These are phyloP conservation scores for Agrocybe chaxingu DNA, from an alignment of 768 basidiomycete genomes.

Conservation along the genomic window DNA sequence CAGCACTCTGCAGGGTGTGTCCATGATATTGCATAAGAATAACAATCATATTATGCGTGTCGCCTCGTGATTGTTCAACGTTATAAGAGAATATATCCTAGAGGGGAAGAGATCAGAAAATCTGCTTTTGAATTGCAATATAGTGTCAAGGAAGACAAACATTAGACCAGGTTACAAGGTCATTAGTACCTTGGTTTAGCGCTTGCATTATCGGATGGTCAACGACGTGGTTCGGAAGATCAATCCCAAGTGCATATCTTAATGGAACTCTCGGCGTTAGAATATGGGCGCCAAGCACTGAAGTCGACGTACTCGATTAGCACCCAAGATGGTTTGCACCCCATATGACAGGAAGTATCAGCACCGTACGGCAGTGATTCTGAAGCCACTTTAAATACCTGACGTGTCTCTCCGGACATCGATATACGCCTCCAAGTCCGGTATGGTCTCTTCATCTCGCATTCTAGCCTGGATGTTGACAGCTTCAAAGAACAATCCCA, in stretches of 20 bases:
- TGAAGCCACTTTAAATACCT: constrained; percentile 27
- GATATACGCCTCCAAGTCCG: constrained; percentile 74
- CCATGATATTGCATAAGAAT: constrained; percentile 63
- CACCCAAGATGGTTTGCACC: constrained; percentile 74
- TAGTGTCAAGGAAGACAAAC: constrained; percentile 35
- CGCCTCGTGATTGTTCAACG: constrained; percentile 65
- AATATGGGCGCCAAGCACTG: background rate
- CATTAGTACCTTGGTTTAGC: constrained; percentile 69
- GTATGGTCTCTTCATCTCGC: constrained; percentile 49
- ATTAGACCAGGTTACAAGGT: constrained; percentile 85
- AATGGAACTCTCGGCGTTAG: background rate
- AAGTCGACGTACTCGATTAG: constrained; percentile 62
- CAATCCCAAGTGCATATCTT: constrained; percentile 63
- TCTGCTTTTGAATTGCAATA: background rate
- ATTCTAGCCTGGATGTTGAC: constrained; percentile 60
- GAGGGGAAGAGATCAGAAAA: constrained; percentile 2
- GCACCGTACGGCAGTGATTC: background rate
- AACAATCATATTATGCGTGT: constrained; percentile 72
- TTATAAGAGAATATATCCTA: constrained; percentile 79
- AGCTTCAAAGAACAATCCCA: constrained; percentile 67
- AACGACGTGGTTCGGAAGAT: constrained; percentile 69
- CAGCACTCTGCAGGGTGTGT: constrained; percentile 54
- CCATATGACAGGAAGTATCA: constrained; percentile 20
- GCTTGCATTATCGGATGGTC: constrained; percentile 59
- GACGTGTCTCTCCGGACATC: constrained; percentile 71